Evolutionary conservation across 306 rosid genomes (phyloP).

Genomic region (peach (Prunus persica)): DNA sequence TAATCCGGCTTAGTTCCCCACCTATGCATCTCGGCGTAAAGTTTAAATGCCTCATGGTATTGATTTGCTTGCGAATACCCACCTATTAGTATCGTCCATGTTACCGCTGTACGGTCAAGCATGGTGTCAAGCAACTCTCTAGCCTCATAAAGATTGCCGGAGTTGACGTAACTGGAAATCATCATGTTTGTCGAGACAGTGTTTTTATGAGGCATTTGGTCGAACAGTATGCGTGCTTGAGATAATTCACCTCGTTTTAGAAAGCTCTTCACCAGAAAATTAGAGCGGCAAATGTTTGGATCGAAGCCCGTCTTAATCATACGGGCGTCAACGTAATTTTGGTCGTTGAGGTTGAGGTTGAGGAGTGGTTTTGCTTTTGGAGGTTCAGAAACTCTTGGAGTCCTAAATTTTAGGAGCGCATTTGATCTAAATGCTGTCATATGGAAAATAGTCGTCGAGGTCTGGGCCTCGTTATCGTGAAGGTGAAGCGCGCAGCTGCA

Average conservation of each 20-base stretch:
- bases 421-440: slow-evolving; percentile 40
- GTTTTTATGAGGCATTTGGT: slow-evolving; percentile 67
- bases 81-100: slow-evolving; percentile 86
- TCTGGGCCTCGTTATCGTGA: not conserved
- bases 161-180: slow-evolving; percentile 62
- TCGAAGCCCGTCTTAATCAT: slow-evolving; percentile 76
- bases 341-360: slow-evolving; percentile 28
- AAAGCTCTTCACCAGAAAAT: slow-evolving; percentile 47
- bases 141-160: slow-evolving; percentile 59
- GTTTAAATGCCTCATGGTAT: slow-evolving; percentile 54
- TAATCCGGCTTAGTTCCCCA: slow-evolving; percentile 55
- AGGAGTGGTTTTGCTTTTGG: slow-evolving; percentile 32
- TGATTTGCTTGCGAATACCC: slow-evolving; percentile 49
- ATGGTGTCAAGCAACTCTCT: slow-evolving; percentile 58
- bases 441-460: not conserved
- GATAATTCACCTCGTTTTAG: slow-evolving; percentile 47
- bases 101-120: slow-evolving; percentile 61
- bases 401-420: slow-evolving; percentile 29
- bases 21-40: slow-evolving; percentile 61
- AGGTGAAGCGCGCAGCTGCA: not conserved
- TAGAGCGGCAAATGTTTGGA: slow-evolving; percentile 56
- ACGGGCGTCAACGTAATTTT: slow-evolving; percentile 45
- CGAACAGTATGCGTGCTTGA: slow-evolving; percentile 60
- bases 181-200: slow-evolving; percentile 64
- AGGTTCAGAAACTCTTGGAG: slow-evolving; percentile 25